These are phyloP conservation scores for Giardia muris DNA, from an alignment of 208 protist species.

Conservation along the genomic window DNA sequence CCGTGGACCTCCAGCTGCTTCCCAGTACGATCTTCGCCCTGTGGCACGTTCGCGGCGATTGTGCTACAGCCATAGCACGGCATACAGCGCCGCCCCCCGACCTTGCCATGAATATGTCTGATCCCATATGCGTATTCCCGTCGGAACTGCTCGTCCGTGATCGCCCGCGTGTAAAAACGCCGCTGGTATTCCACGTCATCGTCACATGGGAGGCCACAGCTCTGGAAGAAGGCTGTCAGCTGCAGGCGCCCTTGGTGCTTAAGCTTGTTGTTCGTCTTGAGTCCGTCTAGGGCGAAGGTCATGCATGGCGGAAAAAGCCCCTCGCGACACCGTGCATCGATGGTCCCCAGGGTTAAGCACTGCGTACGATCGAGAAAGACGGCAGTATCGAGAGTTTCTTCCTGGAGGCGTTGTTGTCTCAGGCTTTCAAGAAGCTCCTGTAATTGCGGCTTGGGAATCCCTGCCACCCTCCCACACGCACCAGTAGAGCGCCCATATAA, in stretches of 20 bases:
- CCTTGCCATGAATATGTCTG: not conserved
- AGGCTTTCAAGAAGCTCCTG: not conserved
- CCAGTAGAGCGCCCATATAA: not conserved
- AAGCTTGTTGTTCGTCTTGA: conserved; percentile 2
- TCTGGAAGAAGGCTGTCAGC: not conserved
- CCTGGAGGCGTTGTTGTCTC: not conserved
- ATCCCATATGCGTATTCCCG: not conserved
- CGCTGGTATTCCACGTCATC: not conserved
- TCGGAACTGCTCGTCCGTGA: not conserved
- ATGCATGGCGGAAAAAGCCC: not conserved
- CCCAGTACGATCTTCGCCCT: not conserved
- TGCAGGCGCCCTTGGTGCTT: not conserved
- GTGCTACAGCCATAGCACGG: not conserved
- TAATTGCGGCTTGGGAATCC: not conserved
- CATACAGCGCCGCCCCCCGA: not conserved
- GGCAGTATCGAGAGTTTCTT: not conserved
- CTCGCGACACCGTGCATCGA: not conserved
- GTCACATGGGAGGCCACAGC: not conserved
- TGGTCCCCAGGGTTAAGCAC: not conserved
- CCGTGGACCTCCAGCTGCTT: not conserved
- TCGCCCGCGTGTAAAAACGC: not conserved
- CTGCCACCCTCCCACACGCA: not conserved
- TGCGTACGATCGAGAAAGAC: not conserved
- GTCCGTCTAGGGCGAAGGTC: not conserved
- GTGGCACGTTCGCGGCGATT: not conserved